Conservation (phyloP, 2,329 filamentous ascomycete genomes). For the Clonostachys rosea region DNA sequence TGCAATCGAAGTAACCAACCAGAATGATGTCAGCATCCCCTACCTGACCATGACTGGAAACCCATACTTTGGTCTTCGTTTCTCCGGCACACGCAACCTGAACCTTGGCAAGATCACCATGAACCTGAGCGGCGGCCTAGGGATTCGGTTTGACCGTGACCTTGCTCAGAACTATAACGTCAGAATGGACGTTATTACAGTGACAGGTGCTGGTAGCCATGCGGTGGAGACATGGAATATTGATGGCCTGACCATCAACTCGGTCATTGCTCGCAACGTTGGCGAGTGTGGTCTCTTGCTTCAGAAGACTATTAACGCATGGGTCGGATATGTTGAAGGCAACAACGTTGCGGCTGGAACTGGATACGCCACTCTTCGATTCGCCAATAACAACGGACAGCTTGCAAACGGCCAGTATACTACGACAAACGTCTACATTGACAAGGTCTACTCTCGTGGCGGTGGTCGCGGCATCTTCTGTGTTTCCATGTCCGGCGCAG, state of each 20-base stretch:
- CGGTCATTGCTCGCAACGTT: conserved; percentile 1
- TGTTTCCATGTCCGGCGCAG: conserved; percentile 3
- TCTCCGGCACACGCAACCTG: conserved; percentile 1
- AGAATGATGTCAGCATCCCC: conserved; percentile 1
- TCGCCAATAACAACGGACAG: conserved; percentile 4
- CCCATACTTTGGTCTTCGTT: conserved; percentile 2
- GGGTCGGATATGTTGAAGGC: conserved; percentile 3
- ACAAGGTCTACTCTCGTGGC: conserved; percentile 1
- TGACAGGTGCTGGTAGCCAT: conserved; percentile 2
- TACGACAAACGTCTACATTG: conserved; percentile 2
- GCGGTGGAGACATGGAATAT: conserved; percentile 2
- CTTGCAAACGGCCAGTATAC: neutral
- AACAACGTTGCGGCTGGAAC: conserved; percentile 1
- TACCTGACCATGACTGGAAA: conserved; percentile 3
- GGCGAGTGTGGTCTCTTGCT: conserved; percentile 2
- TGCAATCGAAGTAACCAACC: neutral
- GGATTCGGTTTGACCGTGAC: conserved; percentile 3
- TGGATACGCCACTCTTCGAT: conserved; percentile 2
- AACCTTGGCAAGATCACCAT: conserved; percentile 1
- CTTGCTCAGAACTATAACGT: neutral
- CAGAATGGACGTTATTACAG: conserved; percentile 1
- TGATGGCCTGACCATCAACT: conserved; percentile 1
- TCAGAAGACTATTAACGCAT: conserved; percentile 1
- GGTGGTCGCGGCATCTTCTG: conserved; percentile 3
- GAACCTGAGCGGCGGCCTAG: conserved; percentile 3